Percentiles rank a stretch among this genome's conserved stretches.
Conservation (phyloP, 331 rosid species). For the Prunus yedoensis region DNA sequence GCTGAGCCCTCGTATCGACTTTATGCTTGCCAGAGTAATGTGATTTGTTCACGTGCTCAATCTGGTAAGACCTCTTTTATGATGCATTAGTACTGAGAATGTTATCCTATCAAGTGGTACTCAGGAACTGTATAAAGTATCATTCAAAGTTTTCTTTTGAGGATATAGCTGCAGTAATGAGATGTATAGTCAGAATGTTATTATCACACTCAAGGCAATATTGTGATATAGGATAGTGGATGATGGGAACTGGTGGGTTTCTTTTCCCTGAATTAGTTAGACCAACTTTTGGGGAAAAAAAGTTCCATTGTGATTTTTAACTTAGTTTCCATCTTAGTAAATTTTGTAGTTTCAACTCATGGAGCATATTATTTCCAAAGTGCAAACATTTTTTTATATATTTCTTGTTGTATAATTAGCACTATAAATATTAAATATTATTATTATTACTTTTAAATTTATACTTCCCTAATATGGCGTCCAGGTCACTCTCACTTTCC, state of each 20-base stretch:
- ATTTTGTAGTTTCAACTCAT: no score
- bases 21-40: slow-evolving; percentile 91
- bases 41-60: slow-evolving; percentile 93
- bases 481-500: no score
- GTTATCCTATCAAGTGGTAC: neutral
- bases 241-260: neutral
- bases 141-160: neutral
- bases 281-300: no score
- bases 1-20: slow-evolving; percentile 72
- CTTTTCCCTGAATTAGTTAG: neutral
- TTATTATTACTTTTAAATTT: no score
- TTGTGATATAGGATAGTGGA: neutral
- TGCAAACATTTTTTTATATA: no score
- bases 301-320: no score
- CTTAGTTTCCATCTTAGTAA: no score
- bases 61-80: slow-evolving; percentile 60
- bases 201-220: neutral
- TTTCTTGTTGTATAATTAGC: neutral
- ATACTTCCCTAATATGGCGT: no score
- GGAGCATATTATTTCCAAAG: no score
- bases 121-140: neutral
- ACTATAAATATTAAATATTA: no score
- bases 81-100: neutral
- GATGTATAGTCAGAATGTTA: neutral
- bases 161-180: neutral